Evolutionary conservation across 2,329 filamentous ascomycete species (phyloP).

Genomic region (Venturiaceae sp.): DNA sequence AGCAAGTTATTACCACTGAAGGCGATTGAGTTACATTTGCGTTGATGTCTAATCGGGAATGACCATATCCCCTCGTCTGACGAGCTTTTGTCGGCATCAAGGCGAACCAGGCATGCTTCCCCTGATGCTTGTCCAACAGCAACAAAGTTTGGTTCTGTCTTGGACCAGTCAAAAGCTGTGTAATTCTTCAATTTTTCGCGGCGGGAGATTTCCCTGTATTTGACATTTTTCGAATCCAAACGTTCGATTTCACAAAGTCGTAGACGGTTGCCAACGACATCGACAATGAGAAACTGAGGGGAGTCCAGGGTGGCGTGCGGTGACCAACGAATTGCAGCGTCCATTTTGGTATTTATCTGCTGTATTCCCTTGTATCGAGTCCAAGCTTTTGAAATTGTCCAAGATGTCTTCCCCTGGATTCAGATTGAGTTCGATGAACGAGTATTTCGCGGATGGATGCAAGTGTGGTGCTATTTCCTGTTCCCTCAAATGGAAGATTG

Average conservation of each 20-base stretch:
- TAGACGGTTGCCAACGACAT: slow-evolving; percentile 50
- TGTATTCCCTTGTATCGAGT: neutral
- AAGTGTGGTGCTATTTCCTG: too few species aligned
- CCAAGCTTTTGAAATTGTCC: neutral
- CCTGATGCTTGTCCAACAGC: slow-evolving; percentile 68
- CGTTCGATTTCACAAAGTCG: slow-evolving; percentile 43
- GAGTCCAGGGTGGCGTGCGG: slow-evolving; percentile 41
- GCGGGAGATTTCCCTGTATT: slow-evolving; percentile 43
- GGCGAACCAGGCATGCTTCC: slow-evolving; percentile 62
- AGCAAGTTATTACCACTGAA: slow-evolving; percentile 64
- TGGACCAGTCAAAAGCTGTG: slow-evolving; percentile 58
- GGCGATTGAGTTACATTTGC: slow-evolving; percentile 72
- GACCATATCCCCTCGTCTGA: slow-evolving; percentile 42
- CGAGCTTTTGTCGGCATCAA: slow-evolving; percentile 50
- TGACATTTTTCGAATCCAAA: slow-evolving; percentile 27
- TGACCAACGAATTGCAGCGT: slow-evolving; percentile 55
- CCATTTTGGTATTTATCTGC: slow-evolving; percentile 33
- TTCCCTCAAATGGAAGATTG: too few species aligned
- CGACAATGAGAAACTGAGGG: slow-evolving; percentile 52
- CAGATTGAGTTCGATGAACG: too few species aligned
- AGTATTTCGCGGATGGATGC: too few species aligned
- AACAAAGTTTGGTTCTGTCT: slow-evolving; percentile 53
- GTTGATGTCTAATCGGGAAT: slow-evolving; percentile 62
- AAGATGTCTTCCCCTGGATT: too few species aligned
- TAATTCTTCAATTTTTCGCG: slow-evolving; percentile 49